Evolutionary conservation across 768 basidiomycete genomes (phyloP).

Genomic region (Hygrocybe coccinea): DNA sequence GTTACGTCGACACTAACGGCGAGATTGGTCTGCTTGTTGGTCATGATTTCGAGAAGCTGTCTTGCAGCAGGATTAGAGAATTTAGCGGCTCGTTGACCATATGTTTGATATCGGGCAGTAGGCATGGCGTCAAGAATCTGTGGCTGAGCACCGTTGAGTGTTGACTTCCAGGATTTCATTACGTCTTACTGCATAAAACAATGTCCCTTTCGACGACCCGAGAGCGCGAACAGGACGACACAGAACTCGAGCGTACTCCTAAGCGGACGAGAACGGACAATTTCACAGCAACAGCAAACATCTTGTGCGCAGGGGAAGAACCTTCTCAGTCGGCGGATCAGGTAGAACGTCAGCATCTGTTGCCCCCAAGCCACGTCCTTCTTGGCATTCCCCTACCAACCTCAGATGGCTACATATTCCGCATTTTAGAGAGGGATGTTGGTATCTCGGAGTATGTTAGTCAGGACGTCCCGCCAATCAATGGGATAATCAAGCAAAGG

Average conservation of each 20-base stretch:
- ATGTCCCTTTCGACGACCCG: constrained; percentile 23
- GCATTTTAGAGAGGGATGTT: constrained; percentile 74
- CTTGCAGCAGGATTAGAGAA: constrained; percentile 75
- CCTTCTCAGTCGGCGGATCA: too few species aligned
- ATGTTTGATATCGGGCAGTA: constrained; percentile 44
- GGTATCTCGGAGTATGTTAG: constrained; percentile 87
- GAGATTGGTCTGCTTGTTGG: constrained; percentile 84
- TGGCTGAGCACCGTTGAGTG: too few species aligned
- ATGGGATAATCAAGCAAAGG: constrained; percentile 97
- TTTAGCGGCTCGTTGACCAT: constrained; percentile 53
- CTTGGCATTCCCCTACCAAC: constrained; percentile 54
- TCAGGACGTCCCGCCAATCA: constrained; percentile 62
- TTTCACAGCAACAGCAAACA: background rate
- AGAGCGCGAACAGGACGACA: constrained; percentile 51
- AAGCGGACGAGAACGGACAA: constrained; percentile 11
- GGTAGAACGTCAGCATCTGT: constrained; percentile 31
- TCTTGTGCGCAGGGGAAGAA: too few species aligned
- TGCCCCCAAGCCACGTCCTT: constrained; percentile 73
- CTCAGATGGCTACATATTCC: constrained; percentile 47
- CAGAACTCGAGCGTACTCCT: constrained; percentile 37
- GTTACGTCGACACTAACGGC: constrained; percentile 96
- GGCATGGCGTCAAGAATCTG: constrained; percentile 28
- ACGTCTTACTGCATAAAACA: background rate
- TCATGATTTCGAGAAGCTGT: constrained; percentile 74
- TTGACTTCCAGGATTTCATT: too few species aligned